Evolutionary conservation across 225 moss, liverwort and hornwort species (phyloP).

Genomic region (Pseudisothecium myosuroides): DNA sequence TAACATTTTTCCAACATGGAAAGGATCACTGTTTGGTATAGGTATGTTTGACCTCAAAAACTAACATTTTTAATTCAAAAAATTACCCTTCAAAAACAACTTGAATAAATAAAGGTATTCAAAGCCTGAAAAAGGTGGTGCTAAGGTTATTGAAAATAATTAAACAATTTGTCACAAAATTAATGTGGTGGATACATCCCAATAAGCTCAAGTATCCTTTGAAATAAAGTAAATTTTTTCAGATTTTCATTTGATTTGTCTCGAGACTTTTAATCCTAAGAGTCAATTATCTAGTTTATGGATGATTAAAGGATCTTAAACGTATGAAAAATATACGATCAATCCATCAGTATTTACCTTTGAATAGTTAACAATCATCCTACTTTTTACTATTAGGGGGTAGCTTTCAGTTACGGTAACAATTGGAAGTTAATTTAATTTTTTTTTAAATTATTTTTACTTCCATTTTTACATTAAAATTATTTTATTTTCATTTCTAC

Average conservation of each 20-base stretch:
- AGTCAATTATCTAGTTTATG: background rate
- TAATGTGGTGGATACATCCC: background rate
- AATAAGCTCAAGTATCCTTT: background rate
- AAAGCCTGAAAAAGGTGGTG: background rate
- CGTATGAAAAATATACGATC: background rate
- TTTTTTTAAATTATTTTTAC: background rate
- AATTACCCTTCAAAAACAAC: background rate
- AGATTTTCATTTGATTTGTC: background rate
- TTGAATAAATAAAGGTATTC: background rate
- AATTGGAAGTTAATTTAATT: too few species aligned
- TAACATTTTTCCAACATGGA: too few species aligned
- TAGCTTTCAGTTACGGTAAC: too few species aligned
- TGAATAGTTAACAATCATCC: too few species aligned
- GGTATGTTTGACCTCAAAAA: too few species aligned
- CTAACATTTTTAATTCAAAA: too few species aligned
- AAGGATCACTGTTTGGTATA: too few species aligned
- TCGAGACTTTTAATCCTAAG: background rate
- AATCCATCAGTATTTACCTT: background rate
- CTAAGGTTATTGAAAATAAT: background rate
- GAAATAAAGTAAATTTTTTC: too few species aligned
- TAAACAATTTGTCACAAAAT: background rate
- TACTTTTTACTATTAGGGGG: rapidly evolving
- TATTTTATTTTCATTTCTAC: too few species aligned
- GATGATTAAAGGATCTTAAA: background rate
- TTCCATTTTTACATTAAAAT: background rate